Evolutionary conservation across 441 rosid species (phyloP), one percentile per base, ranked within the genome.

Genomic region (Croton setiger): DNA sequence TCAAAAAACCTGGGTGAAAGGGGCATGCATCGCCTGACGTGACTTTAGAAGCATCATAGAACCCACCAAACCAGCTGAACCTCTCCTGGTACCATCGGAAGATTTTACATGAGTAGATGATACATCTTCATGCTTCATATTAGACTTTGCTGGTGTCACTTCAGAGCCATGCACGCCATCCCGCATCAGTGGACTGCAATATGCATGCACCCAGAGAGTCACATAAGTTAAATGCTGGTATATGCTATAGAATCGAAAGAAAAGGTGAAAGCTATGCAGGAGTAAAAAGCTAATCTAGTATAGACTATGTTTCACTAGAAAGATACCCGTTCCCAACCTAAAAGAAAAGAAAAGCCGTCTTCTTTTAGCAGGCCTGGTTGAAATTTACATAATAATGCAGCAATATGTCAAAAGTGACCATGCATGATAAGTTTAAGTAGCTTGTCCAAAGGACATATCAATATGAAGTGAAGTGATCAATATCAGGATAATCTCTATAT

Each of bases 41-140:
- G 88, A 93, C 82, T 88, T 96, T 74, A 96, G 85, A 80, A 96
- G 98, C 91, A 79, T 85, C 91, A 89, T 80, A 68, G 94, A 85
- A 67, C 91, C 91, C 64, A 87, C 88, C 57, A 80, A 82, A 74
- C 97, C 94, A 80, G 91, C 89, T 69, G 99, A 93, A 58, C 98
- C 99, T 71, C 85, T 88, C 79, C 99, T 86, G 31, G 68, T 69
- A 78, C 51, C 60, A 74, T 77, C 74, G 67, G 83, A 53, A 75
- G 87, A 70, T 64, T 71, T 80, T 70, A 72, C 72, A 77, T 74
- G 80, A 70, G 75, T 54, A 72, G 80, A 74, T 51, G 56, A 58
- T 45, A 63, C 60, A 73, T 71, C 77, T 58, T 73, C 84, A 63
- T 81, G 71, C 76, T 81, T 80, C 59, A 51, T 67, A 65, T 66